Evolutionary conservation across 2,329 filamentous ascomycete species (phyloP).

Genomic region (Fusarium incarnatum): DNA sequence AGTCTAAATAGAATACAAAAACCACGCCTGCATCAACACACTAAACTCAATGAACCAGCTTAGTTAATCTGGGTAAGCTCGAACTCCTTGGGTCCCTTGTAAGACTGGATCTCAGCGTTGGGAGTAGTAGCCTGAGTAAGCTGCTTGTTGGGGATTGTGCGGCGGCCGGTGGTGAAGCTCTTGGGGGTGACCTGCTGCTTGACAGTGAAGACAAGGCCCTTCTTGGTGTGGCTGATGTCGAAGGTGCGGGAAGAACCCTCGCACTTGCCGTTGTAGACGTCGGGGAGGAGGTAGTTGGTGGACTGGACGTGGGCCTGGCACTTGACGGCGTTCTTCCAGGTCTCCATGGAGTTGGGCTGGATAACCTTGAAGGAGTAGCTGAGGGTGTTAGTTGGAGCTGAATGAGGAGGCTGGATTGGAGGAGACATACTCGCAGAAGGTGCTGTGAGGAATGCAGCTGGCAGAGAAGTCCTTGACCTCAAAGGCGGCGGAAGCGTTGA

Average conservation of each 20-base stretch:
- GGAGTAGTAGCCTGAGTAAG: background rate
- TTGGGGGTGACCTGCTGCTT: slow-evolving; percentile 45
- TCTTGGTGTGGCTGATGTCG: slow-evolving; percentile 37
- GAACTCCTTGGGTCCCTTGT: slow-evolving; percentile 45
- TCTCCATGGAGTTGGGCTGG: slow-evolving; percentile 43
- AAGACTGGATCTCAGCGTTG: slow-evolving; percentile 47
- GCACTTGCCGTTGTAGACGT: slow-evolving; percentile 47
- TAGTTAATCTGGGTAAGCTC: background rate
- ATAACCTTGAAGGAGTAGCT: slow-evolving; percentile 33
- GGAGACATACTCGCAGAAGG: slow-evolving; percentile 25
- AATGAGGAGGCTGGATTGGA: rapidly evolving
- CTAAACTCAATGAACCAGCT: rapidly evolving
- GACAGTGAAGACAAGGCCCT: slow-evolving; percentile 46
- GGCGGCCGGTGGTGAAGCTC: slow-evolving; percentile 43
- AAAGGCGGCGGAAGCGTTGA: slow-evolving; percentile 1
- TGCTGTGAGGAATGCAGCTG: slow-evolving; percentile 22
- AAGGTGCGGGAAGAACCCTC: slow-evolving; percentile 48
- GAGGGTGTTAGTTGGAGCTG: background rate
- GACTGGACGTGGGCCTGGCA: slow-evolving; percentile 42
- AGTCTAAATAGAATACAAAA: background rate
- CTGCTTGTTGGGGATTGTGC: slow-evolving; percentile 43
- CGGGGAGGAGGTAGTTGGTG: slow-evolving; percentile 45
- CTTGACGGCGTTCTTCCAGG: slow-evolving; percentile 31
- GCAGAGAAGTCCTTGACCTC: slow-evolving; percentile 25
- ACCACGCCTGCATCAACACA: background rate